These are phyloP conservation scores for Ciborinia camelliae DNA, from an alignment of 2,329 filamentous ascomycete species.

Conservation along the genomic window DNA sequence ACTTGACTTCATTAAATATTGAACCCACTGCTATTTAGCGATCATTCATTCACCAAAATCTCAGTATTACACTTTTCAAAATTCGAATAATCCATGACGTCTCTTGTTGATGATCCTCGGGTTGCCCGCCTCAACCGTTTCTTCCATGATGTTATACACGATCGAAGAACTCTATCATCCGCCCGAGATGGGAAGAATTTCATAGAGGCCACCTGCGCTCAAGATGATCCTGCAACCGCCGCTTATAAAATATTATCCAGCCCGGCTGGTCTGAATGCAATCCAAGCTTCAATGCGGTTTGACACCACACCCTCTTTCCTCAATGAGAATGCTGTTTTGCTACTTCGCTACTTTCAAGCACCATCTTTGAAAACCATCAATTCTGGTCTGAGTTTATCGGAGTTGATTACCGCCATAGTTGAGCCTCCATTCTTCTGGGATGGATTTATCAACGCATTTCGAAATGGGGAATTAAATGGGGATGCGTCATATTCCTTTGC, in stretches of 20 bases:
- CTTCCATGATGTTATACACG: constrained; percentile 42
- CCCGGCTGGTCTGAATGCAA: constrained; percentile 36
- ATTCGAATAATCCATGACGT: not conserved
- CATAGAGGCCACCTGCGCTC: constrained; percentile 46
- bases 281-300: constrained; percentile 45
- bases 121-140: constrained; percentile 38
- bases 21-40: too few relatives aligned
- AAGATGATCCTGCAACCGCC: constrained; percentile 42
- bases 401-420: constrained; percentile 46
- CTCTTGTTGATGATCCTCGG: constrained; percentile 20
- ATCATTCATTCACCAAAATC: not conserved
- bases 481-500: constrained; percentile 38
- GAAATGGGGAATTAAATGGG: constrained; percentile 31
- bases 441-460: constrained; percentile 34
- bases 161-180: constrained; percentile 40
- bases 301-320: constrained; percentile 45
- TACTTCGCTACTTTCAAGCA: constrained; percentile 40
- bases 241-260: constrained; percentile 43
- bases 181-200: constrained; percentile 44
- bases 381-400: constrained; percentile 40
- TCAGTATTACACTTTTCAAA: not conserved
- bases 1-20: not conserved
- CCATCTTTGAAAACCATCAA: constrained; percentile 28
- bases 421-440: constrained; percentile 52
- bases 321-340: constrained; percentile 38